Percentiles rank a stretch among this genome's conserved stretches.
These are phyloP conservation scores for Umbellularia californica DNA, from an alignment of 164 flowering plant species.

Conservation along the genomic window DNA sequence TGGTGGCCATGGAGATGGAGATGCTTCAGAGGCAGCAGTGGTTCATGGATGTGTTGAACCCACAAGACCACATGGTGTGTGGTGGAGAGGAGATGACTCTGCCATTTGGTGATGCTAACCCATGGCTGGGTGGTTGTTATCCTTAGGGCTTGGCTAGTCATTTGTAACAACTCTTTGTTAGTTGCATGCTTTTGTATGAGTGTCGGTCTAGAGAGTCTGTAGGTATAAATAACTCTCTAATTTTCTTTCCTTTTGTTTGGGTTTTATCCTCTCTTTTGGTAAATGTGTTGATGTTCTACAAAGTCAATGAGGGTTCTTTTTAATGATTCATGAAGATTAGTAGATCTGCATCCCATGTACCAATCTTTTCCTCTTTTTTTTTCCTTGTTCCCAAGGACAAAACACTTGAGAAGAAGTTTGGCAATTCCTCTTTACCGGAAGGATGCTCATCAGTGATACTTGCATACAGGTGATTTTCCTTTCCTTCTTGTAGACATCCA, in stretches of 20 bases:
- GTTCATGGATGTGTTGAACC: conserved; percentile 17
- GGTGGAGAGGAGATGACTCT: neutral
- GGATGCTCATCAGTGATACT: conserved; percentile 64
- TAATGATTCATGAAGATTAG: too few species aligned
- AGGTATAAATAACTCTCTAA: neutral
- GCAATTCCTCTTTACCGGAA: too few species aligned
- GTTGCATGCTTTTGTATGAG: too few species aligned
- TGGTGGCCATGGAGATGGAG: conserved; percentile 13
- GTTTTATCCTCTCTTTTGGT: too few species aligned
- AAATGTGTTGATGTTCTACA: too few species aligned
- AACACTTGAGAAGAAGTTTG: conserved; percentile 59
- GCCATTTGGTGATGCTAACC: conserved; percentile 3
- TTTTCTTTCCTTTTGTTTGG: neutral
- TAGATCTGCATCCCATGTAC: too few species aligned
- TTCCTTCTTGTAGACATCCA: neutral
- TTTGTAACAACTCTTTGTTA: too few species aligned
- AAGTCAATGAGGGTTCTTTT: too few species aligned
- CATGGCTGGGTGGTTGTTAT: conserved; percentile 1
- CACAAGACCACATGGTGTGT: conserved; percentile 2
- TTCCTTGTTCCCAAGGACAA: conserved; percentile 29
- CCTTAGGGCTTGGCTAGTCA: neutral
- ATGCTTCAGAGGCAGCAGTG: conserved; percentile 16
- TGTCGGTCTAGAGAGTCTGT: neutral
- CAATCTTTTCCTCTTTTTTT: too few species aligned
- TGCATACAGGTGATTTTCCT: conserved; percentile 32